Evolutionary conservation across 441 rosid genomes (phyloP).

Genomic region (Lepidium campestre): DNA sequence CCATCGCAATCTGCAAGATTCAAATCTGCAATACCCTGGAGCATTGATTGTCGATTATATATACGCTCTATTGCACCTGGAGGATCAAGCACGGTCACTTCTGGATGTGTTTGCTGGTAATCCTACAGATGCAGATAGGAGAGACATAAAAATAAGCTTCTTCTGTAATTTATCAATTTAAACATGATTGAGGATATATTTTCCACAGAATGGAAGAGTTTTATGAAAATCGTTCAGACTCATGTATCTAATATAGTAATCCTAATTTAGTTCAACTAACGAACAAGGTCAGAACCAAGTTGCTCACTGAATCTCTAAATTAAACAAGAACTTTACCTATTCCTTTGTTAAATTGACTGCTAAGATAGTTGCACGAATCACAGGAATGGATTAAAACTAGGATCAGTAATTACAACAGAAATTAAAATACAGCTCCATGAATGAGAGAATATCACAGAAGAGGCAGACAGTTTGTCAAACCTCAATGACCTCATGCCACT

Average conservation of each 20-base stretch:
- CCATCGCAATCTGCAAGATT: conserved; percentile 55
- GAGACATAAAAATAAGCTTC: neutral
- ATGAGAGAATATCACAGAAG: neutral
- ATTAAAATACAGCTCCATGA: neutral
- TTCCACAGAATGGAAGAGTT: neutral
- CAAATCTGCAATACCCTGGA: conserved; percentile 64
- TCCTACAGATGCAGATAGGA: conserved; percentile 42
- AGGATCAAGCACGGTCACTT: conserved; percentile 77
- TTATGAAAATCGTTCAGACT: no score
- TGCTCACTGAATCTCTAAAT: neutral
- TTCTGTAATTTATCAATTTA: neutral
- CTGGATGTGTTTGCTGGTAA: conserved; percentile 60
- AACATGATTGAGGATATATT: neutral
- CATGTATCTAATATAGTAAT: neutral
- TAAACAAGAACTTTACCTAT: no score
- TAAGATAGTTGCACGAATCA: neutral
- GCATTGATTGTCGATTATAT: conserved; percentile 81
- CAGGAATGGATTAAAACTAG: neutral
- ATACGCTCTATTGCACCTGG: conserved; percentile 65
- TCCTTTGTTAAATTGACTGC: neutral
- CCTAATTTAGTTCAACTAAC: neutral
- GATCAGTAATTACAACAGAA: neutral
- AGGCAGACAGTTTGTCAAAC: conserved; percentile 41
- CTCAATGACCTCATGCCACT: conserved; percentile 75
- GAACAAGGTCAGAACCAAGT: neutral